Evolutionary conservation across 2,329 filamentous ascomycete species (phyloP), one percentile per base, ranked within the genome.

Genomic region (Scleromitrula shiraiana): DNA sequence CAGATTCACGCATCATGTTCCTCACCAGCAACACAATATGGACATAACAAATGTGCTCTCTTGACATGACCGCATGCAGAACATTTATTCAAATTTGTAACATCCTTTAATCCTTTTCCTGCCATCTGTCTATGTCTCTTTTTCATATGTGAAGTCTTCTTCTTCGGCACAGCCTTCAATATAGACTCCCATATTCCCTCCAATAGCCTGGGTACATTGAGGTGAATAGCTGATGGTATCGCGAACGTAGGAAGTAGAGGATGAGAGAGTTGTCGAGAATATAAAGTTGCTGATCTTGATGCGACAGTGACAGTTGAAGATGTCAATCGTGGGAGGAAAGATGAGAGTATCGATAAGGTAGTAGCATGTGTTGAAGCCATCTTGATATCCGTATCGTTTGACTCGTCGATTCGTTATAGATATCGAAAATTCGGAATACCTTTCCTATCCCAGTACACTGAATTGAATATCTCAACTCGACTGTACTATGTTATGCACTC

Each of bases 101-200:
- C 82, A 65, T 98, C 93, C 70, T 95, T 87, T 59, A 98, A 69
- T 37, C 83, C 91, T 71, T 98, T 98, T 62, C 93, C 93, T 20
- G 90, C 91, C 83, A 97, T 85, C 64, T 95, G 89, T 61, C 94
- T 81, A 64, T 89, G 83, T 59, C 93, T 79, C 76, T 89, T 95
- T 73, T 93, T 95, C 74, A 88, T 88, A 68, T 98, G 88, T 35
- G 91, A 96, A 27, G 89, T 94, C 78, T 97, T 98, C 73, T 95
- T 97, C 77, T 98, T 98, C 5, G 93, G 93, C 14, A 97, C 93
- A 1, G 93, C 93, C 56, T 83, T 83, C 57, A 98, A 75, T 38
- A 98, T 78, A 5, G 87, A 89, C 58, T 96, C 91, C 91, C 91
- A 97, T 61, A 98, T 82, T 54, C 85, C 86, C 48, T 79, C 82